These are phyloP conservation scores for Helotiales sp. DNA, from an alignment of 2,329 filamentous ascomycete species.

Conservation along the genomic window DNA sequence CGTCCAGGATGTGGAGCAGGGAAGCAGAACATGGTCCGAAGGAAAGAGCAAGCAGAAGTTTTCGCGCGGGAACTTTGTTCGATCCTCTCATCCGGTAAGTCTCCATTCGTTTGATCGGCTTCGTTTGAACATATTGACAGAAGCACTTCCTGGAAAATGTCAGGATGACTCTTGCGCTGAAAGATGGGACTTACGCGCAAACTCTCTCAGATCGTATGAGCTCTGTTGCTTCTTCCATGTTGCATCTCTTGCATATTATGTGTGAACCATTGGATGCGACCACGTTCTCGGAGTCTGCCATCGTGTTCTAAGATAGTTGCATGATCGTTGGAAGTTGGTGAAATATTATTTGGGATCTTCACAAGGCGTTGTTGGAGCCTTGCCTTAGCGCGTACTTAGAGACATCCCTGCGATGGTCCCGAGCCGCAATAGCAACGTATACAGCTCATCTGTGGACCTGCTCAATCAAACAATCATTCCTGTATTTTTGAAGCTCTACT, in stretches of 20 bases:
- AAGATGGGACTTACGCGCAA: conserved; percentile 30
- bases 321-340: background rate
- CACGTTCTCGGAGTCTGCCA: conserved; percentile 11
- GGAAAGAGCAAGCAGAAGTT: conserved; percentile 76
- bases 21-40: conserved; percentile 79
- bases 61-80: conserved; percentile 34
- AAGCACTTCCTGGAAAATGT: conserved; percentile 66
- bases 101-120: conserved; percentile 77
- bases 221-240: conserved; percentile 28
- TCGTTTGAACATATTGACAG: conserved; percentile 72
- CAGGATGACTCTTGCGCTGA: conserved; percentile 15
- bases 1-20: conserved; percentile 73
- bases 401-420: too few relatives aligned
- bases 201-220: conserved; percentile 35
- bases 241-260: conserved; percentile 32
- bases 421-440: background rate
- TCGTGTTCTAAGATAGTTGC: conserved; percentile 10
- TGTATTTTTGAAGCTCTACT: background rate
- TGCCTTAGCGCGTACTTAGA: conserved; percentile 3
- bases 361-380: conserved; percentile 9
- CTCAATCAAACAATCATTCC: background rate
- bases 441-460: background rate
- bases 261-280: conserved; percentile 5
- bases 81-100: conserved; percentile 54
- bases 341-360: background rate